phyloP scores from a whole-genome alignment of 345 rosid species.

The Corymbia maculata region DNA sequence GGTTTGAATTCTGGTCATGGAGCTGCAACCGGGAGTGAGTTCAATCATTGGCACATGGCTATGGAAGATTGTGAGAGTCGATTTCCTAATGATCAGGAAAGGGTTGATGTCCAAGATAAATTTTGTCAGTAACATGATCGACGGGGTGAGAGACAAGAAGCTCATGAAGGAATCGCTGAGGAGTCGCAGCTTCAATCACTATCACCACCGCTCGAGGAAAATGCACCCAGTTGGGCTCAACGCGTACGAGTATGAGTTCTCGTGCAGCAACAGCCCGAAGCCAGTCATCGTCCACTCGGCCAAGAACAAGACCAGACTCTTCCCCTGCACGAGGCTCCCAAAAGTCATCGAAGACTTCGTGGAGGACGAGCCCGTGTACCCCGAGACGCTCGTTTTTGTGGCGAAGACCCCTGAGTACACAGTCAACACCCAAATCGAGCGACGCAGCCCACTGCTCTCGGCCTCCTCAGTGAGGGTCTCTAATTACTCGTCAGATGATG shows the following conservation, averaged over 20 bases:
- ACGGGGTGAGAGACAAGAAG: not conserved
- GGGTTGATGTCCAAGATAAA: not conserved
- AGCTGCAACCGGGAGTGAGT: not conserved
- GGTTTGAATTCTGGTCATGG: not conserved
- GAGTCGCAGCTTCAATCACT: not conserved
- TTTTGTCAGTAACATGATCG: not conserved
- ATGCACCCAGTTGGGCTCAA: not conserved
- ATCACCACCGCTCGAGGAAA: not conserved
- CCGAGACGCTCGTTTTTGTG: not conserved
- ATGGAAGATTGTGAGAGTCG: not conserved
- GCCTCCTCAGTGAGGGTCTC: not conserved
- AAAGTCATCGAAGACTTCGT: not conserved
- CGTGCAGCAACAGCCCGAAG: not conserved
- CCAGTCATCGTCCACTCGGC: not conserved
- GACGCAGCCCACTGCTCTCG: not conserved
- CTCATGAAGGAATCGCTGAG: not conserved
- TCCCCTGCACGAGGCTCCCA: not conserved
- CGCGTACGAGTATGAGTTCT: not conserved
- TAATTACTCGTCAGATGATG: not conserved
- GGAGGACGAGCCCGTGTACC: not conserved
- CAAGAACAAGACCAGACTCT: not conserved
- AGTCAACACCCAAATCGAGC: not conserved
- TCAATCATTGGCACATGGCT: not conserved
- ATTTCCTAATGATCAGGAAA: not conserved
- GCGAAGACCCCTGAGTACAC: not conserved